Conservation (phyloP, 768 basidiomycete genomes). For the Suillus bovinus region DNA sequence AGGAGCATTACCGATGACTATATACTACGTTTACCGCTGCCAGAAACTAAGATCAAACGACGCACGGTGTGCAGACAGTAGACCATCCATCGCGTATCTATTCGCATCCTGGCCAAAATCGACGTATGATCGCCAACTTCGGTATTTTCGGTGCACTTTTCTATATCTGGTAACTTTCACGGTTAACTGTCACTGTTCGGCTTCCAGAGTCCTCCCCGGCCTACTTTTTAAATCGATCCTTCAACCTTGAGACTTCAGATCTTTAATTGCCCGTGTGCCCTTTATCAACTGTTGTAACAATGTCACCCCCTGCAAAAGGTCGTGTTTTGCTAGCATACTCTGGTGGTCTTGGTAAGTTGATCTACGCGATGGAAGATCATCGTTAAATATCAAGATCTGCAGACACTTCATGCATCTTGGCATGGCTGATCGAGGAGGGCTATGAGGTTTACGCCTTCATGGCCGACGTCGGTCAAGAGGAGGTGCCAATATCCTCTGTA, state of each 20-base stretch:
- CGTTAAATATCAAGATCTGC: constrained; percentile 12
- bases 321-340: constrained; percentile 98
- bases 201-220: neutral
- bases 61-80: too few relatives aligned
- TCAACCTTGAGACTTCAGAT: neutral
- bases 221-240: neutral
- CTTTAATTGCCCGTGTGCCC: neutral
- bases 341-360: constrained; percentile 85
- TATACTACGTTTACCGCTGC: too few relatives aligned
- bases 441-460: constrained; percentile 98
- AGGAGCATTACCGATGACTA: too few relatives aligned
- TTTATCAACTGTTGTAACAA: neutral
- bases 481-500: constrained; percentile 43
- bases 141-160: too few relatives aligned
- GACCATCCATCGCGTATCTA: too few relatives aligned
- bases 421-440: constrained; percentile 97
- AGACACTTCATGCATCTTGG: constrained; percentile 99
- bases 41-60: too few relatives aligned
- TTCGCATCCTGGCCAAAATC: too few relatives aligned
- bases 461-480: constrained; percentile 93
- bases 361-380: neutral
- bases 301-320: constrained; percentile 41
- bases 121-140: neutral
- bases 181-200: neutral
- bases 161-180: neutral